These are phyloP conservation scores for Solanum acaule DNA, from an alignment of 257 asterid genomes.

Conservation along the genomic window DNA sequence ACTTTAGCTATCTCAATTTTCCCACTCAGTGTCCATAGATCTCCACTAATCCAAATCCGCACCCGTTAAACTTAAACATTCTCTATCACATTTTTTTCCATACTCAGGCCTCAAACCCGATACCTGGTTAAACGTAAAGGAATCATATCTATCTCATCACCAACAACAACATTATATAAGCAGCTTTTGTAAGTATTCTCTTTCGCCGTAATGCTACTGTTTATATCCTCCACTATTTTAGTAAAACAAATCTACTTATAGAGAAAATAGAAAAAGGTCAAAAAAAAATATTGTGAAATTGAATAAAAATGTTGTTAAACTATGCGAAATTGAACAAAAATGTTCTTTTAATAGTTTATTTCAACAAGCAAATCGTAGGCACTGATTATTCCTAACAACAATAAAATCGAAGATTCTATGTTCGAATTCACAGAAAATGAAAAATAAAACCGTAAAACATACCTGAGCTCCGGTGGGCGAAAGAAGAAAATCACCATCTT, in stretches of 20 bases:
- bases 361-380: neutral
- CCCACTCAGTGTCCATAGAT: neutral
- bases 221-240: neutral
- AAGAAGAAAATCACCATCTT: slow-evolving; percentile 44
- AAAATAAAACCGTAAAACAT: no score
- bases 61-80: neutral
- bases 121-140: neutral
- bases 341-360: neutral
- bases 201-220: neutral
- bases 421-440: neutral
- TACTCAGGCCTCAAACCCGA: neutral
- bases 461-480: slow-evolving; percentile 47
- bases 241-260: no score
- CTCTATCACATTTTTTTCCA: neutral
- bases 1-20: no score
- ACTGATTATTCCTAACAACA: neutral
- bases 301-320: no score
- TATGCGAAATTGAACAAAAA: no score
- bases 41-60: neutral
- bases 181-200: no score
- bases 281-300: no score
- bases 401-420: neutral
- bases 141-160: neutral
- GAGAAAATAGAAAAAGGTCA: neutral
- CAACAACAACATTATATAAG: neutral